Evolutionary conservation across 768 basidiomycete species (phyloP).

Genomic region (Albatrellus ellisii): DNA sequence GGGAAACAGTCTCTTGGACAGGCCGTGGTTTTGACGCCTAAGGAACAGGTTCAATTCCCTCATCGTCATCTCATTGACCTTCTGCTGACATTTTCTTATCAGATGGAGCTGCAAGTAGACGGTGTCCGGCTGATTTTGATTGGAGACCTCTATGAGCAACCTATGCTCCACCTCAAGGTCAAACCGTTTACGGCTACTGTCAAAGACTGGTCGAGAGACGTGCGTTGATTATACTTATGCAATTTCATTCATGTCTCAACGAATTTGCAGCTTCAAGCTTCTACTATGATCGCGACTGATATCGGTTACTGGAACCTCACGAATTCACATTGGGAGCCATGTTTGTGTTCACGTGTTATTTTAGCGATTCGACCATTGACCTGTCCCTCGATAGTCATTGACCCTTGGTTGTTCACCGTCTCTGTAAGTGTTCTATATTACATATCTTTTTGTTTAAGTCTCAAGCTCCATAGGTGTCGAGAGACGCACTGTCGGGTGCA

Average conservation of each 20-base stretch:
- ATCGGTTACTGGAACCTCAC: constrained; percentile 95
- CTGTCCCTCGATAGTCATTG: constrained; percentile 47
- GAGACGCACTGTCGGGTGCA: constrained; percentile 35
- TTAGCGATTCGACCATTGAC: background rate
- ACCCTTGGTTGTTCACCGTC: constrained; percentile 86
- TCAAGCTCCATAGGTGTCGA: constrained; percentile 33
- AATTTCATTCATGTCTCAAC: background rate
- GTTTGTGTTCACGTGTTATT: constrained; percentile 26
- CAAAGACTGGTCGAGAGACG: constrained; percentile 92
- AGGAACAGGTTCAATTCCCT: constrained; percentile 54
- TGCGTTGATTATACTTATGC: constrained; percentile 21
- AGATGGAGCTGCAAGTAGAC: constrained; percentile 81
- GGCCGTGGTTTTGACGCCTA: constrained; percentile 48
- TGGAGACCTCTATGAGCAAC: constrained; percentile 90
- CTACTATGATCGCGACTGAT: constrained; percentile 65
- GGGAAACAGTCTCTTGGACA: constrained; percentile 17
- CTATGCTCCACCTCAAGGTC: constrained; percentile 79
- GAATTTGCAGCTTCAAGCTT: constrained; percentile 57
- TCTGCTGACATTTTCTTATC: background rate
- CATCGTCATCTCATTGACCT: background rate
- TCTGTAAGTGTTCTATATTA: constrained; percentile 30
- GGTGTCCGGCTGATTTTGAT: constrained; percentile 91
- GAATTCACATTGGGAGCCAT: constrained; percentile 97
- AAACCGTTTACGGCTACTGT: constrained; percentile 74
- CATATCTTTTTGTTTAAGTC: background rate